Evolutionary conservation across 495 filamentous ascomycete genomes (phyloP).

Genomic region (Xylaria curta): DNA sequence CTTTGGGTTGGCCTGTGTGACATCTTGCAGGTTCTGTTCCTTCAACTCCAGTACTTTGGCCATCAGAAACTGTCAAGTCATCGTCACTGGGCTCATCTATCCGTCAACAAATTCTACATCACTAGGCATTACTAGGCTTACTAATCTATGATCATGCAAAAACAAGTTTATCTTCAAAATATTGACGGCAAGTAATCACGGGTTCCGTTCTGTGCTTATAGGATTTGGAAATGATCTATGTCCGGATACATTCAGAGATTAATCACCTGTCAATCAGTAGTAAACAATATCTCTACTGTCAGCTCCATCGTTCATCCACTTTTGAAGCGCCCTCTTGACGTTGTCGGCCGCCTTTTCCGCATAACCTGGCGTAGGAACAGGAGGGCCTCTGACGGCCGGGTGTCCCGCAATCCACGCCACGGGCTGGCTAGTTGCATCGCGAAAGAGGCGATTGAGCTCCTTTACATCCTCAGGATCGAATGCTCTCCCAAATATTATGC

Average conservation of each 20-base stretch:
- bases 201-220: background rate
- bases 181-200: too few relatives aligned
- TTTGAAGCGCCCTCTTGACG: conserved; percentile 1
- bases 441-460: background rate
- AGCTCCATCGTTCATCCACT: background rate
- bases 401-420: background rate
- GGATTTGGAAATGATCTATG: background rate
- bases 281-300: background rate
- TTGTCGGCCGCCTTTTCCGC: background rate
- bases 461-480: background rate
- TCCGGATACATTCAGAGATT: background rate
- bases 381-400: background rate
- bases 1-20: too few relatives aligned
- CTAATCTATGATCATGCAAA: too few relatives aligned
- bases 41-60: too few relatives aligned
- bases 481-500: background rate
- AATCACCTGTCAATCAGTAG: background rate
- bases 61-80: too few relatives aligned
- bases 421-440: background rate
- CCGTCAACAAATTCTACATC: too few relatives aligned
- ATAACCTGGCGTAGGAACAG: background rate
- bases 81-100: too few relatives aligned
- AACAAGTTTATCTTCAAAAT: too few relatives aligned
- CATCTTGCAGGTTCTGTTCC: too few relatives aligned
- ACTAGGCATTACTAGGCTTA: too few relatives aligned